Evolutionary conservation across 2,329 filamentous ascomycete genomes (phyloP).

Genomic region (Ceratocystis alfenasii): DNA sequence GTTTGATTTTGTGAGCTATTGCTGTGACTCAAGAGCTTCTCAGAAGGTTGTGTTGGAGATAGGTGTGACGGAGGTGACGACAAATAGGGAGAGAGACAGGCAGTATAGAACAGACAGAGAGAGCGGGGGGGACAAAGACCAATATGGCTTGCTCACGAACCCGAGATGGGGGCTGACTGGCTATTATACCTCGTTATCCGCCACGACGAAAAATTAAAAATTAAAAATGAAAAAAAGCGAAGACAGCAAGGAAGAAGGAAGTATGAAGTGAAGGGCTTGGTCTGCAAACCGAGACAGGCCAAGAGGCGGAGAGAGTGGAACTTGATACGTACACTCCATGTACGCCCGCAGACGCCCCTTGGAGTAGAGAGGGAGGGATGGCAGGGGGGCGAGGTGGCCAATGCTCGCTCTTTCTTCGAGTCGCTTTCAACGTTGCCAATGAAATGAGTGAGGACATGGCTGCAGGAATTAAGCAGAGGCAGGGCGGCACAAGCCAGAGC

Average conservation of each 20-base stretch:
- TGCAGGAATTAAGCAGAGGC: not conserved
- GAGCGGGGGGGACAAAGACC: not conserved
- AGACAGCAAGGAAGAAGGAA: not conserved
- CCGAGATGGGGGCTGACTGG: constrained; percentile 9
- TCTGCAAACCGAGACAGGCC: constrained; percentile 3
- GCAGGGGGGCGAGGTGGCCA: constrained; percentile 8
- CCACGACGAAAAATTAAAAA: not conserved
- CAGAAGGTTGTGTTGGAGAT: constrained; percentile 2
- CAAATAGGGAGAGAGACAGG: not conserved
- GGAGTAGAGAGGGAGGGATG: not conserved
- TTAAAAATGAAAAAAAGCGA: not conserved
- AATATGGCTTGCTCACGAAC: not conserved
- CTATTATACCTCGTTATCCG: constrained; percentile 10
- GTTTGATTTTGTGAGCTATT: not conserved
- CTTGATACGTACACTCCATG: not conserved
- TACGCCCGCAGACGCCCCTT: too few relatives aligned
- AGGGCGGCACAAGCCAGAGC: not conserved
- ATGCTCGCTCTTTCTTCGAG: constrained; percentile 2
- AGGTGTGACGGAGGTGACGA: not conserved
- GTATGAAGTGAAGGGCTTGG: not conserved
- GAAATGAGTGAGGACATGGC: not conserved
- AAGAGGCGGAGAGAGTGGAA: not conserved
- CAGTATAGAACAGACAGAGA: constrained; percentile 1
- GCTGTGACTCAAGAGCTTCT: constrained; percentile 7
- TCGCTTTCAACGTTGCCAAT: not conserved